Evolutionary conservation across 768 basidiomycete genomes (phyloP), one percentile per base, ranked within the genome.

Genomic region (Tricholoma terreum): DNA sequence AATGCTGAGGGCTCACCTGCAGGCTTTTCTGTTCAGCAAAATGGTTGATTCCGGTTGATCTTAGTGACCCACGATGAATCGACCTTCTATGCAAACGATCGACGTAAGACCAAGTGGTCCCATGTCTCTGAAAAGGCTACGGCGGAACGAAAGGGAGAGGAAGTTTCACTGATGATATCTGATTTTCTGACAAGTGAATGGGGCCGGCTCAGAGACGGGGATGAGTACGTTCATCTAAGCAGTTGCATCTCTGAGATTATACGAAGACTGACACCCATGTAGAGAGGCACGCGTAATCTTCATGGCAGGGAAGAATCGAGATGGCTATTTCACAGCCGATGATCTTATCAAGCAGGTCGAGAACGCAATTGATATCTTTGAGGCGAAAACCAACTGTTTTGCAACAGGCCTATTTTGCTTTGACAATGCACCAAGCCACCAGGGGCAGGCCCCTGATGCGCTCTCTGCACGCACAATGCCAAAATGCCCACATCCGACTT

Each of bases 391-490:
- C 14, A 40, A 40, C 38, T 14, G 14, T 40, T 12, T 52, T 58
- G 6, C 67, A 59, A 40, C 38, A 40, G 38, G 38, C 52, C 71
- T 71, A 56, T 40, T 40, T 19, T 14, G 14, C 14, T 40, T 40
- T 8, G 38, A 40, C 38, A 40, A 40, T 40, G 38, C 38, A 14
- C 38, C 38, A 40, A 40, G 38, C 38, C 38, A 40, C 38, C 58
- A 55, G 17, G 72, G 71, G 56, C 58, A 58, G 8, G 63, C 68
- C 22, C 49, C 54, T 14, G 58, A 71, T 66, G 65, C 65, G 22
- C 60, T 73, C n/a, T n/a, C n/a, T n/a, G n/a, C n/a, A n/a, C n/a
- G n/a, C n/a, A n/a, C n/a, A n/a, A n/a, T n/a, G n/a, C n/a, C n/a
- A n/a, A n/a, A n/a, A n/a, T n/a, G n/a, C n/a, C n/a, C 10, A 68